Conservation (phyloP, 805 yeast genomes). For the Saccharomycopsis sp. region DNA sequence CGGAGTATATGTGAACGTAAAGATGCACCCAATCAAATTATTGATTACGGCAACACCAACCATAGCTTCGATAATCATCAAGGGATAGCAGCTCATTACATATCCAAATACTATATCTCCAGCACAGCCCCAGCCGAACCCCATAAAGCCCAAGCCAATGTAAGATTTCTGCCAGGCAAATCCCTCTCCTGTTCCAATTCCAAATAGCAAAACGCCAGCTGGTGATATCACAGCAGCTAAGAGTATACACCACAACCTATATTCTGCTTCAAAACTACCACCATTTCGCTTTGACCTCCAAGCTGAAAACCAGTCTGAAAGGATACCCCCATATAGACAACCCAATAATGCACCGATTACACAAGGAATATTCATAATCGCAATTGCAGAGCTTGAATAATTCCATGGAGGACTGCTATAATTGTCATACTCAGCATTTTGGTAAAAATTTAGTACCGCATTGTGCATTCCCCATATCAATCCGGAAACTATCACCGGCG, state of each 20-base stretch:
- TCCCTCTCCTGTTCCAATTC: conserved; percentile 51
- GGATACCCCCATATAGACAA: conserved; percentile 54
- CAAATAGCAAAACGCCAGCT: conserved; percentile 54
- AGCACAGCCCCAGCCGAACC: conserved; percentile 63
- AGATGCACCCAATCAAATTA: conserved; percentile 59
- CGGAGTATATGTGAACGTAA: conserved; percentile 57
- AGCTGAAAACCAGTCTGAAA: conserved; percentile 53
- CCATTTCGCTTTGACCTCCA: conserved; percentile 54
- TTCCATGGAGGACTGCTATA: conserved; percentile 63
- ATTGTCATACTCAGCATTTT: conserved; percentile 64
- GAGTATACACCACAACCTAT: conserved; percentile 49
- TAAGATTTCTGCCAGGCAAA: conserved; percentile 50
- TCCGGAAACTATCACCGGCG: conserved; percentile 60
- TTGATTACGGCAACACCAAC: conserved; percentile 60
- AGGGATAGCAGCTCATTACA: conserved; percentile 62
- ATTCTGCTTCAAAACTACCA: conserved; percentile 62
- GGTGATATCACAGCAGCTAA: conserved; percentile 54
- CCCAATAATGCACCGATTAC: conserved; percentile 61
- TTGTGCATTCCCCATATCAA: conserved; percentile 76
- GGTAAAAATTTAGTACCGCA: conserved; percentile 65
- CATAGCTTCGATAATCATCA: conserved; percentile 64
- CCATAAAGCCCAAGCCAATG: conserved; percentile 56
- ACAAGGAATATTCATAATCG: conserved; percentile 69
- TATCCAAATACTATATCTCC: conserved; percentile 67
- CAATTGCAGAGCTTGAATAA: conserved; percentile 60